Evolutionary conservation across 345 rosid species (phyloP).

Genomic region (Sisymbrium irio): DNA sequence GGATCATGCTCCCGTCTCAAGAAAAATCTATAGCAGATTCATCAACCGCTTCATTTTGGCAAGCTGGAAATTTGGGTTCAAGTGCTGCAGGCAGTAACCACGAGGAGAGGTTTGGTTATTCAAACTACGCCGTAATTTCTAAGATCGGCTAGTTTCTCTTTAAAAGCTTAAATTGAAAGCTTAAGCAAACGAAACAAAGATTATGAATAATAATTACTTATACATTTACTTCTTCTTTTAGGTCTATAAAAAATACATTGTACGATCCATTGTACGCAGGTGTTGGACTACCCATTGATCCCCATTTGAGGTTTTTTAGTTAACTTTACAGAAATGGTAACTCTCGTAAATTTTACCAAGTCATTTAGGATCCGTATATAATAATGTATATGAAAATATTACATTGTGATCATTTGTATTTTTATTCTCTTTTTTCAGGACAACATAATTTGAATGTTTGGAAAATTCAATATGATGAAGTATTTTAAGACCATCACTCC

Average conservation of each 20-base stretch:
- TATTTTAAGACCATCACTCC: not conserved
- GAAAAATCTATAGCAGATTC: not conserved
- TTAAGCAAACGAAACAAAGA: not conserved
- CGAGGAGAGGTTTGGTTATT: slow-evolving; percentile 17
- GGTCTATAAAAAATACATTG: slow-evolving; percentile 1
- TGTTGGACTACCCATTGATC: slow-evolving; percentile 25
- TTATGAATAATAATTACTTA: not conserved
- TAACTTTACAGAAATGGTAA: not conserved
- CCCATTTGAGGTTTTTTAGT: slow-evolving; percentile 18
- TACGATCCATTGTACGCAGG: slow-evolving; percentile 22
- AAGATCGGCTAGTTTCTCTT: not conserved
- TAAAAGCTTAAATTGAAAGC: not conserved
- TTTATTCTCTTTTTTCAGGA: not conserved
- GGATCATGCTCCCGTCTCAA: slow-evolving; percentile 15
- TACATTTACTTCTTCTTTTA: slow-evolving; percentile 7
- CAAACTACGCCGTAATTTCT: too few relatives aligned
- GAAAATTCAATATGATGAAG: slow-evolving; percentile 2
- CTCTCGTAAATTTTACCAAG: not conserved
- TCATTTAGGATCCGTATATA: not conserved
- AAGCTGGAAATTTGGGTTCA: not conserved
- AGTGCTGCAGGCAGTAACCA: not conserved
- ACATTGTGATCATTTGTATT: not conserved
- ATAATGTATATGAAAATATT: not conserved
- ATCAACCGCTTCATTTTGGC: not conserved
- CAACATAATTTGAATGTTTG: not conserved